Conservation (phyloP, 768 basidiomycete genomes). For the Pholiota molesta region DNA sequence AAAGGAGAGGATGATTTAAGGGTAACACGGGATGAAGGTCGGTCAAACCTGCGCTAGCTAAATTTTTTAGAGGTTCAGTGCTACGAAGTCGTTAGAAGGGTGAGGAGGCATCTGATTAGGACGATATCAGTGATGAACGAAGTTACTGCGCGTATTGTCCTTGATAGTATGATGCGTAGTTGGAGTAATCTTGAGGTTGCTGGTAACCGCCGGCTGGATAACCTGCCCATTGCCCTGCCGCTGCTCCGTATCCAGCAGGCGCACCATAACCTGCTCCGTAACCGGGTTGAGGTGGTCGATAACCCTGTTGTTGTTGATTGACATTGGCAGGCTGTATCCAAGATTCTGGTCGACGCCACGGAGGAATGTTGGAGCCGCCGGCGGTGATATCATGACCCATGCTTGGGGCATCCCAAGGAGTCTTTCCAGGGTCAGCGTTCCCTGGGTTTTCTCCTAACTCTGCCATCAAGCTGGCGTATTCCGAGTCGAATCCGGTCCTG, state of each 20-base stretch:
- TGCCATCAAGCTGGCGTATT: conserved; percentile 96
- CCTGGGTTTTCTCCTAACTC: conserved; percentile 89
- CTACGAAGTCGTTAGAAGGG: conserved; percentile 44
- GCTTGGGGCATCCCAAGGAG: conserved; percentile 52
- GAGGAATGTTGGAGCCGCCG: conserved; percentile 82
- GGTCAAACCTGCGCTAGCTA: conserved; percentile 30
- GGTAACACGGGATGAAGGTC: conserved; percentile 24
- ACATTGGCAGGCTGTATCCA: conserved; percentile 68
- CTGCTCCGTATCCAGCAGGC: conserved; percentile 44
- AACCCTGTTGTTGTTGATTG: conserved; percentile 57
- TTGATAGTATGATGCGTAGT: conserved; percentile 88
- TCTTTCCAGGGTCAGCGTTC: conserved; percentile 54
- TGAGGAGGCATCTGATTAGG: conserved; percentile 30
- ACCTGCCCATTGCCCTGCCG: conserved; percentile 49
- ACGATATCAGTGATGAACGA: conserved; percentile 35
- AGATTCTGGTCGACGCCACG: conserved; percentile 89
- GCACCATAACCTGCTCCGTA: conserved; percentile 52
- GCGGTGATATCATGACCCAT: conserved; percentile 68
- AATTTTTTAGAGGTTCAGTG: conserved; percentile 39
- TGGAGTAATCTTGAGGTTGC: conserved; percentile 74
- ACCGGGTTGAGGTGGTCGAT: conserved; percentile 68
- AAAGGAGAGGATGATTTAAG: conserved; percentile 12
- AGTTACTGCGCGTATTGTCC: conserved; percentile 84
- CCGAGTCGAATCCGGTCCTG: conserved; percentile 91
- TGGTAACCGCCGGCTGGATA: conserved; percentile 50